Base-by-base conservation (phyloP, 495 filamentous ascomycete genomes). In the Cercophora sp. region DNA sequence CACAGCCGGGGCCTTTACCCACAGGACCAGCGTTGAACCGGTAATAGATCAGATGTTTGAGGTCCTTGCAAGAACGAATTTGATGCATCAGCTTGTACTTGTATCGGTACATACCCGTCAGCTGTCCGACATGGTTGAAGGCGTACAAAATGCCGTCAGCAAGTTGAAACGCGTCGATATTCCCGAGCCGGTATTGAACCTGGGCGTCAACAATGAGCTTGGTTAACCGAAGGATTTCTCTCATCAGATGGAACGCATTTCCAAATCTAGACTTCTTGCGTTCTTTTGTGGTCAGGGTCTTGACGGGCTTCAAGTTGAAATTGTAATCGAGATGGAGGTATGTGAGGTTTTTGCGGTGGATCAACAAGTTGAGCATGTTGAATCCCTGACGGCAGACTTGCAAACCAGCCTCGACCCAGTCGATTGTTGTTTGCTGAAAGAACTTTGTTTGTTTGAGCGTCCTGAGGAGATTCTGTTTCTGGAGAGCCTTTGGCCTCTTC, bases 71-170 rank as follows among this genome's bases (percentile, higher is more conserved):
- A 2, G 94, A 93, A 41, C 94, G 90, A 61, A 99, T 97, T 71
- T 99, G 94, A 68, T 99, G 94, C 94, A 99, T 99, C 29, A 99
- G 80, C 76, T 99, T 99, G 75, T 99, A 99, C 79, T 99, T 99
- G 82, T 99, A 99, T 23, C 94, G 88, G 73, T 99, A 99, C 94
- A 99, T 99, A 62, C 94, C 94, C 22, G 94, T 99, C 46, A 99
- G 76, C 71, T 99, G 94, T 44, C 94, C 94, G 51, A 99, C 94
- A 60, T 99, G 94, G 72, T 99, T 99, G 78, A 99, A 97, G 24
- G 94, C 94, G 64, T 97, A 99, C 8, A 96, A 78, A 50, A 99
- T 99, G 68, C 94, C 94, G 68, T 99, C 94, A 3, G 94, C 94
- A 48, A 99, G 84, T 66, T 99, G 94, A 77, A 97, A 99, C 26